Evolutionary conservation across 208 protist genomes (phyloP).

Genomic region (Crithidia fasciculata): DNA sequence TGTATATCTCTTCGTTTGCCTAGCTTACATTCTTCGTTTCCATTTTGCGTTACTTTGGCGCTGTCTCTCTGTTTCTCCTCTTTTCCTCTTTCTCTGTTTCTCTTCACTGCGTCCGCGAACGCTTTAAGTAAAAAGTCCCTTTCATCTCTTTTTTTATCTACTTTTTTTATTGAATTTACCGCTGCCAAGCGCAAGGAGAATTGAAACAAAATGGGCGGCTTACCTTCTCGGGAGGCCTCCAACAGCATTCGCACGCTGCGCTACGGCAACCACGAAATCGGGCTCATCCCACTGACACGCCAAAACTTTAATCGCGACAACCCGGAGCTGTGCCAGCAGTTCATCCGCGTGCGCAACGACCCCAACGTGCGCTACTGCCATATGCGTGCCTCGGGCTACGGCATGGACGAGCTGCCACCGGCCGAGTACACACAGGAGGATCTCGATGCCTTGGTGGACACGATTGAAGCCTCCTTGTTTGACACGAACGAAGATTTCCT

Average conservation of each 20-base stretch:
- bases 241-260: conserved; percentile 64
- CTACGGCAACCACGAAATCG: conserved; percentile 78
- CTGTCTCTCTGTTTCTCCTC: conserved; percentile 18
- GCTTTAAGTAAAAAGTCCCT: no score
- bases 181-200: neutral
- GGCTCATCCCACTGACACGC: conserved; percentile 62
- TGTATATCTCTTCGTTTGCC: conserved; percentile 1
- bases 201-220: conserved; percentile 35
- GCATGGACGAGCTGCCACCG: conserved; percentile 52
- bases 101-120: no score
- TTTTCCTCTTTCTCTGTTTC: neutral
- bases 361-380: conserved; percentile 74
- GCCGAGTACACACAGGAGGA: conserved; percentile 56
- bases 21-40: neutral
- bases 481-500: conserved; percentile 57
- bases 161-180: no score
- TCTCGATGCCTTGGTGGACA: conserved; percentile 54
- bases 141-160: no score
- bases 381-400: conserved; percentile 43
- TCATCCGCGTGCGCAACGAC: conserved; percentile 76
- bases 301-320: conserved; percentile 49
- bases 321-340: conserved; percentile 52
- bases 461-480: conserved; percentile 55
- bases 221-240: conserved; percentile 56
- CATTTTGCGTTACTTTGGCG: neutral